These are phyloP conservation scores for Trametes hirsuta DNA, from an alignment of 1,284 basidiomycete genomes.

Conservation along the genomic window DNA sequence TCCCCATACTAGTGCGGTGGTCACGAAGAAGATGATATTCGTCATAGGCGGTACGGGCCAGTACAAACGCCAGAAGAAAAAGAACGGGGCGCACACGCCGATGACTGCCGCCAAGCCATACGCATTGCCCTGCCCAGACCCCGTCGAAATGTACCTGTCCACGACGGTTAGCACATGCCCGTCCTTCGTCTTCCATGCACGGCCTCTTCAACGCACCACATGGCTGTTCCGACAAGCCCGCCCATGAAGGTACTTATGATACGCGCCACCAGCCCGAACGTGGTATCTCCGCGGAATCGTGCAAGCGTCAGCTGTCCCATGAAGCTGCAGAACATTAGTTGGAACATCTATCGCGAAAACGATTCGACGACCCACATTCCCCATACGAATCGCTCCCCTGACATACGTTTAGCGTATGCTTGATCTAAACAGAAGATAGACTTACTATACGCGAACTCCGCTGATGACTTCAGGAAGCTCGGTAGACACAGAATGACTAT, in stretches of 20 bases:
- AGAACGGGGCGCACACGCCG: conserved; percentile 72
- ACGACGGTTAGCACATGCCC: neutral
- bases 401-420: neutral
- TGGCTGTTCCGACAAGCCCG: conserved; percentile 64
- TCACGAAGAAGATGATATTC: conserved; percentile 77
- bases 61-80: conserved; percentile 72
- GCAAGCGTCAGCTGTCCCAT: conserved; percentile 74
- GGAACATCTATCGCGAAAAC: neutral
- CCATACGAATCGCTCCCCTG: conserved; percentile 40
- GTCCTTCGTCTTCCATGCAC: neutral
- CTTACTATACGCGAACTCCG: conserved; percentile 63
- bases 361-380: conserved; percentile 35
- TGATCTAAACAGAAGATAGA: conserved; percentile 8
- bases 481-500: conserved; percentile 66
- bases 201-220: conserved; percentile 53
- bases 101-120: conserved; percentile 76
- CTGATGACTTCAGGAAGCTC: conserved; percentile 55
- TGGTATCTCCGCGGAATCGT: conserved; percentile 78
- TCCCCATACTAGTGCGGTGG: conserved; percentile 59
- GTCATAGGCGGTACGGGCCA: conserved; percentile 76
- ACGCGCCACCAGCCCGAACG: conserved; percentile 66
- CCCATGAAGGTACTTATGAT: conserved; percentile 74
- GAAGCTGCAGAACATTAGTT: conserved; percentile 45
- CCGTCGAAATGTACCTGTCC: conserved; percentile 74
- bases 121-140: conserved; percentile 65